These are phyloP conservation scores for Neurospora sp. DNA, from an alignment of 495 filamentous ascomycete genomes.

Conservation along the genomic window DNA sequence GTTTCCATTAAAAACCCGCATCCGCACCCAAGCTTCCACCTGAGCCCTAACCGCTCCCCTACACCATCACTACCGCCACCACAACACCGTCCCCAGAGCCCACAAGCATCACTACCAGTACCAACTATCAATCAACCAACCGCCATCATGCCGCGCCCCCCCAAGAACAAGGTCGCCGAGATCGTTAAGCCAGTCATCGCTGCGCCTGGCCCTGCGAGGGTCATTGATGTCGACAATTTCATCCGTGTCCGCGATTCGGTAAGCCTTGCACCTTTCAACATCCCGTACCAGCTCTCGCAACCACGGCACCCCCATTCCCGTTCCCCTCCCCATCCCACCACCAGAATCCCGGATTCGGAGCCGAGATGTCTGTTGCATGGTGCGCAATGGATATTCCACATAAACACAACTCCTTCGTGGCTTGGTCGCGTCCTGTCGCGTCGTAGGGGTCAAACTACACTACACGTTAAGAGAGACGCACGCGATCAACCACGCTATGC, in stretches of 20 bases:
- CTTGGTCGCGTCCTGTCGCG: not conserved
- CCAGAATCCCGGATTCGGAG: not conserved
- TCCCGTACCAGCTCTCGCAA: slow-evolving; percentile 4
- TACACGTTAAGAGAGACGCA: not conserved
- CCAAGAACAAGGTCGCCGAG: slow-evolving; percentile 28
- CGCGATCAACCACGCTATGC: not conserved
- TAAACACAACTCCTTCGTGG: too few relatives aligned
- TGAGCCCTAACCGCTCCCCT: slow-evolving; percentile 1
- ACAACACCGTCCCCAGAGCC: slow-evolving; percentile 11
- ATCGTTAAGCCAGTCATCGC: slow-evolving; percentile 28
- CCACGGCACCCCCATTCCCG: not conserved
- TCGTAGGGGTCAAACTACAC: not conserved
- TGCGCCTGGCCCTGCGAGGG: slow-evolving; percentile 19
- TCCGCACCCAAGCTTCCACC: not conserved
- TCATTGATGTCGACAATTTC: slow-evolving; percentile 39
- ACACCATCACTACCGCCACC: slow-evolving; percentile 15
- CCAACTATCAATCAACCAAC: slow-evolving; percentile 8
- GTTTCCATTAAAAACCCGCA: not conserved
- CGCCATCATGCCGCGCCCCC: slow-evolving; percentile 26
- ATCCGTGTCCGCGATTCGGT: slow-evolving; percentile 41
- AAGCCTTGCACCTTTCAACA: slow-evolving; percentile 19
- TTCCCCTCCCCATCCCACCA: not conserved
- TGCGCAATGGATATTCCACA: not conserved
- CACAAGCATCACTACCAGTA: slow-evolving; percentile 9
- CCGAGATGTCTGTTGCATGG: not conserved